Conservation (phyloP, 2,329 filamentous ascomycete genomes). For the Aspergillus pseudotamarii region DNA sequence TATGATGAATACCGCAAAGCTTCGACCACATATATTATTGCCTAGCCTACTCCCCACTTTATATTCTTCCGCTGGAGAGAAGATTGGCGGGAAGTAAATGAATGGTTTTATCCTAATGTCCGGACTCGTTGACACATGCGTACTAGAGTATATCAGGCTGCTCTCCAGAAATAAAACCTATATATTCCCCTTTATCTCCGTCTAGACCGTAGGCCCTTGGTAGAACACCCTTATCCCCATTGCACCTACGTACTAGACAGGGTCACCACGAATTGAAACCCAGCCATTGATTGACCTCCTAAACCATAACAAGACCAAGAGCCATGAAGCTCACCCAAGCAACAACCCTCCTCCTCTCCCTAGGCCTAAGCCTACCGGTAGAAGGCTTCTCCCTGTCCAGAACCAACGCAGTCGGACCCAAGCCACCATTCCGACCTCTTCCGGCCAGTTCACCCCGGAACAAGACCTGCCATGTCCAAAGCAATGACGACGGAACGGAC, state of each 20-base stretch:
- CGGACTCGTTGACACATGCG: neutral
- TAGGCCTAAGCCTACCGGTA: conserved; percentile 22
- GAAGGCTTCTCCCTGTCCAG: conserved; percentile 26
- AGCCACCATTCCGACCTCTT: conserved; percentile 33
- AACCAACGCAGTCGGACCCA: conserved; percentile 30
- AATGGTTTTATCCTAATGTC: neutral
- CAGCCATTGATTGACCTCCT: neutral
- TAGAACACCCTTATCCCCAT: neutral
- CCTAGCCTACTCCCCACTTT: neutral
- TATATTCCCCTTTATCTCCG: neutral
- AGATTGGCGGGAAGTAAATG: neutral
- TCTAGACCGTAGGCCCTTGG: neutral
- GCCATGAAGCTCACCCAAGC: conserved; percentile 32
- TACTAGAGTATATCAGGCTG: neutral
- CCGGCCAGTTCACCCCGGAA: conserved; percentile 27
- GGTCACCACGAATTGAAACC: neutral
- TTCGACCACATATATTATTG: neutral
- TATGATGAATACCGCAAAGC: neutral
- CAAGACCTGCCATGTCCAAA: conserved; percentile 34
- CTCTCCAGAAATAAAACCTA: neutral
- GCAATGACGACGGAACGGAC: conserved; percentile 40
- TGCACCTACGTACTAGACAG: neutral
- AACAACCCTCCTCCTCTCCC: conserved; percentile 25
- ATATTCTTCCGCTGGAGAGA: neutral
- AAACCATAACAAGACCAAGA: neutral